Percentiles rank a stretch among this genome's conserved stretches.
Conservation (phyloP, 164 flowering plant genomes). For the Buxus sempervirens region DNA sequence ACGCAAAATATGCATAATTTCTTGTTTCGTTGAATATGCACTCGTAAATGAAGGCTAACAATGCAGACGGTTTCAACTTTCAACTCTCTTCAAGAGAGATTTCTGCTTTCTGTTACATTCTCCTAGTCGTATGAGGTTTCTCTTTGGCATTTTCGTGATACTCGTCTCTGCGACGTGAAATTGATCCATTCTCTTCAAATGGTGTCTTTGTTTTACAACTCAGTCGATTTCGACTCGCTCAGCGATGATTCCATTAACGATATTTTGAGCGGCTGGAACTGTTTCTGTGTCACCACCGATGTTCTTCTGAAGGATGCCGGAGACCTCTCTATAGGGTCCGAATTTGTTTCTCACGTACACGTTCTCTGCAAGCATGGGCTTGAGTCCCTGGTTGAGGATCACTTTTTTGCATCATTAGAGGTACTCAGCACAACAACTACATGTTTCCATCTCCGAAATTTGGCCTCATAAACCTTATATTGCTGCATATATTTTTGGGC, state of each 20-base stretch:
- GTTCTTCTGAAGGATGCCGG: constrained; percentile 44
- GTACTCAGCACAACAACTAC: constrained; percentile 23
- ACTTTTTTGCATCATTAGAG: constrained; percentile 66
- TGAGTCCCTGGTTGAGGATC: constrained; percentile 54
- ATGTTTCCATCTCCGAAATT: no score
- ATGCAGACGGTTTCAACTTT: no score
- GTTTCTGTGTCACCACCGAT: constrained; percentile 47
- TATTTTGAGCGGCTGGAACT: constrained; percentile 58
- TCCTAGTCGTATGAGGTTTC: no score
- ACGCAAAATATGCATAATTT: no score
- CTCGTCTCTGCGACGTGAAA: neutral
- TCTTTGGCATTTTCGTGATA: neutral
- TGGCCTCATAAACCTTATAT: no score
- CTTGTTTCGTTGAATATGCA: no score
- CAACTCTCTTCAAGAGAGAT: no score
- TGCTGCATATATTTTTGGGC: no score
- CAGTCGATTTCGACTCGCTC: constrained; percentile 48
- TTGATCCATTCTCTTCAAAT: neutral
- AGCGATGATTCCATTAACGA: constrained; percentile 41
- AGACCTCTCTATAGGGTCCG: constrained; percentile 35
- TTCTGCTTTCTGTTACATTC: no score
- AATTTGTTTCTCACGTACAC: constrained; percentile 47
- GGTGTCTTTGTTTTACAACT: constrained; percentile 28
- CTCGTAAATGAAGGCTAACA: no score
- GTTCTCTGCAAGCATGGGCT: constrained; percentile 61